Base-by-base conservation (phyloP, 371 early-diverging fungal genomes). In the Mucor indicus region DNA sequence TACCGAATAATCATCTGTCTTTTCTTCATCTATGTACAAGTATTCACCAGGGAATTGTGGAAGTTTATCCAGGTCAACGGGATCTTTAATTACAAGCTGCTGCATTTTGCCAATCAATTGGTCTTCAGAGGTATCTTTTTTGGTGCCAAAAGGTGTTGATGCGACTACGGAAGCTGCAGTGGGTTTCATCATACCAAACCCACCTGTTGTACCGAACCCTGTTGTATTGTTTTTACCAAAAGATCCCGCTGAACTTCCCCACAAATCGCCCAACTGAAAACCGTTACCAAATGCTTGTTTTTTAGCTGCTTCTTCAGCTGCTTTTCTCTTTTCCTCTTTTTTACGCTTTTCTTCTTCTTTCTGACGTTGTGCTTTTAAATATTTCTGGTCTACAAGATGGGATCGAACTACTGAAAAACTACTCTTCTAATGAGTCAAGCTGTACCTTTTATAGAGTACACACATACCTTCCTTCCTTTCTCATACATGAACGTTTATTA, bases 401-500 rank as follows among this genome's bases (percentile, higher is more conserved):
- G 81, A 84, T n/a, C 90, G 77, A 1, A 86, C 27, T 0, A 73
- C 85, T 1, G 68, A 67, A 40, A 85, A 83, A 44, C 85, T 84
- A 60, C n/a, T 2, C 39, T 9, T 15, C 11, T 27, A 7, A 27
- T 27, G 5, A 27, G 5, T 7, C 29, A 11, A 7, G 11, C 11
- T 27, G 29, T 27, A 21, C 4, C 1, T 2, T 12, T 35, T 15
- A 5, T 42, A 22, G 31, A 23, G 39, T 11, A 39, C 37, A 15
- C 19, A 22, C 22, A 41, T 75, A 83, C 83, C 84, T 84, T 20
- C 87, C 89, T 2, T 72, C 64, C 47, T 77, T 79, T 11, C 80
- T 80, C 72, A 85, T 83, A 58, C 91, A 91, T 20, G 60, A 50
- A 21, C 85, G 76, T 19, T 75, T 74, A 44, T 85, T 89, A 64